phyloP scores from a whole-genome alignment of 192 early-diverging fungal genomes.

The Entomortierella chlamydospora region DNA sequence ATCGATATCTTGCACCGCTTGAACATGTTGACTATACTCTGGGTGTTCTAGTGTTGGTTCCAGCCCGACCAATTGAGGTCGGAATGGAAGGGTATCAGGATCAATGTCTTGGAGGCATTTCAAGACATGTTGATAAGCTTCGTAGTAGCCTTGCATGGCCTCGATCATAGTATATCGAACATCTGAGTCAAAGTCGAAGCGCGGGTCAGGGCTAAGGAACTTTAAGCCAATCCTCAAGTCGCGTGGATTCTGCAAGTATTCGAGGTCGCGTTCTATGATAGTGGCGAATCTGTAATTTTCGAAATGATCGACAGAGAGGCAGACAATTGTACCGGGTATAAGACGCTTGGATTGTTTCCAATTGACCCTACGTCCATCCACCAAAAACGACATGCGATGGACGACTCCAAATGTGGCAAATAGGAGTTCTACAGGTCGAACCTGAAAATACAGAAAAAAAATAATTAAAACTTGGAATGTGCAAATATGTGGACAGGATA shows the following conservation, averaged over 20 bases:
- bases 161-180: constrained; percentile 52
- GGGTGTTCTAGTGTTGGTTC: constrained; percentile 52
- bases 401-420: constrained; percentile 55
- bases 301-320: constrained; percentile 63
- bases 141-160: constrained; percentile 54
- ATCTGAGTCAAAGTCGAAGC: constrained; percentile 38
- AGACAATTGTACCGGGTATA: constrained; percentile 65
- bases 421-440: constrained; percentile 57
- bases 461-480: background rate
- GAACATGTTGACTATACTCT: constrained; percentile 30
- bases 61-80: constrained; percentile 53
- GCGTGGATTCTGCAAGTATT: constrained; percentile 27
- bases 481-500: background rate
- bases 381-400: constrained; percentile 62
- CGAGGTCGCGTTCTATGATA: constrained; percentile 54
- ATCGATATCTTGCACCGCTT: constrained; percentile 12
- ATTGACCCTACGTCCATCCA: constrained; percentile 55
- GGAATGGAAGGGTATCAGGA: constrained; percentile 54
- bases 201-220: constrained; percentile 22
- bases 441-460: constrained; percentile 17
- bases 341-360: constrained; percentile 66
- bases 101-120: constrained; percentile 56
- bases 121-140: constrained; percentile 65
- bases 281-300: constrained; percentile 60
- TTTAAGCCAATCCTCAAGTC: constrained; percentile 55